Conservation (phyloP, 768 basidiomycete genomes). For the Mycena amicta region DNA sequence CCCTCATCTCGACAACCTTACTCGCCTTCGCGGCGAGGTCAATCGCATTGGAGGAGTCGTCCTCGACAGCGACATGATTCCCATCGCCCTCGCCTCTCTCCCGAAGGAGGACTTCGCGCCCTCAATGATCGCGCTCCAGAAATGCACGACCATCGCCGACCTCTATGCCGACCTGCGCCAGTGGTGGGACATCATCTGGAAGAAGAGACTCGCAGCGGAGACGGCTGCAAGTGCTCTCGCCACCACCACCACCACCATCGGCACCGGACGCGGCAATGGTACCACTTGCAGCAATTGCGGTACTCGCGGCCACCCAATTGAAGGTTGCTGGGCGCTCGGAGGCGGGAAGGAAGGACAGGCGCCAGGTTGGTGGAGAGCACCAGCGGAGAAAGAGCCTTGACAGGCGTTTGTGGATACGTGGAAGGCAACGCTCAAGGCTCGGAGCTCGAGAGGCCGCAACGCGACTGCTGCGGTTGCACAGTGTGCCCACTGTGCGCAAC, state of each 20-base stretch:
- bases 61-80: background rate
- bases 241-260: too few species aligned
- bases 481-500: background rate
- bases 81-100: conserved; percentile 12
- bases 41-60: background rate
- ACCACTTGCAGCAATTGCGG: conserved; percentile 1
- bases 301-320: background rate
- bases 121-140: conserved; percentile 1
- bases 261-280: too few species aligned
- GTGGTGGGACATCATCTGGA: conserved; percentile 9
- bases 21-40: background rate
- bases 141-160: background rate
- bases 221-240: too few species aligned
- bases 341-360: conserved; percentile 16
- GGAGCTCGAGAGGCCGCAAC: background rate
- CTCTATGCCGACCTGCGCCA: background rate
- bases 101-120: conserved; percentile 3
- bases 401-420: background rate
- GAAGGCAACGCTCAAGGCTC: background rate
- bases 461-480: background rate
- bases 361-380: conserved; percentile 3
- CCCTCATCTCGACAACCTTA: conserved; percentile 10
- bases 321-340: conserved; percentile 5
- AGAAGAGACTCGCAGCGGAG: too few species aligned
- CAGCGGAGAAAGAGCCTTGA: conserved; percentile 5